Percentiles rank a stretch among this genome's conserved stretches.
Evolutionary conservation across 257 asterid species (phyloP).

Genomic region (Anisodus acutangulus): DNA sequence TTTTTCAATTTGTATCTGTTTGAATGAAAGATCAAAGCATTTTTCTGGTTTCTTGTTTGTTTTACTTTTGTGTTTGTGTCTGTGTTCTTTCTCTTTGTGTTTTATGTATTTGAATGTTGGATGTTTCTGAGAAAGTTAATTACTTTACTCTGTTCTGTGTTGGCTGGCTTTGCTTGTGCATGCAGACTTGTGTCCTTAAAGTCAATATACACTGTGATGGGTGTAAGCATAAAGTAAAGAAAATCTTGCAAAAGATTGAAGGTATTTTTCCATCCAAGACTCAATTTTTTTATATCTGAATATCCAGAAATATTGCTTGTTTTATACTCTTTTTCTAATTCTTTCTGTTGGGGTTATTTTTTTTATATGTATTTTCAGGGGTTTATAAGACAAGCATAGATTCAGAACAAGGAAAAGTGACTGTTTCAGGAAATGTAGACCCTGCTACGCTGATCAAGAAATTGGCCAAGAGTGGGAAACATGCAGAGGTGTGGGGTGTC

Average conservation of each 20-base stretch:
- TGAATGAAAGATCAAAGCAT: constrained; percentile 2
- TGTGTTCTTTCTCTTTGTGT: background rate
- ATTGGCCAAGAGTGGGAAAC: constrained; percentile 77
- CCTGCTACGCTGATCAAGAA: constrained; percentile 79
- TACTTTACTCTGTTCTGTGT: constrained; percentile 46
- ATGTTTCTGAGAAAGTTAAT: constrained; percentile 37
- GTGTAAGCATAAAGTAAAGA: constrained; percentile 86
- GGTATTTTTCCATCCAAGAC: constrained; percentile 48
- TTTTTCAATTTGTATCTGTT: background rate
- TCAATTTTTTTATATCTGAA: constrained; percentile 30
- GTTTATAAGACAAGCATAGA: constrained; percentile 78
- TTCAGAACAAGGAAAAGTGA: constrained; percentile 85
- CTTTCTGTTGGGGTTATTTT: background rate
- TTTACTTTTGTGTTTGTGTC: background rate
- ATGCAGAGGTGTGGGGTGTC: constrained; percentile 86
- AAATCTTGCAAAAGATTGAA: constrained; percentile 90
- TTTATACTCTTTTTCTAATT: background rate
- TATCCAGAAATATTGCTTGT: background rate
- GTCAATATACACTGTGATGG: constrained; percentile 98
- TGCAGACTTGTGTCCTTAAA: constrained; percentile 93
- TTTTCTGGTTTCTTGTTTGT: constrained; percentile 13
- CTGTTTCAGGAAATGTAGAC: constrained; percentile 88
- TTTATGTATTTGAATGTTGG: constrained; percentile 22
- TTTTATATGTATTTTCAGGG: constrained; percentile 44
- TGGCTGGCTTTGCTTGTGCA: constrained; percentile 63